phyloP scores from a whole-genome alignment of 305 asterid species.

The Fraxinus dipetala region DNA sequence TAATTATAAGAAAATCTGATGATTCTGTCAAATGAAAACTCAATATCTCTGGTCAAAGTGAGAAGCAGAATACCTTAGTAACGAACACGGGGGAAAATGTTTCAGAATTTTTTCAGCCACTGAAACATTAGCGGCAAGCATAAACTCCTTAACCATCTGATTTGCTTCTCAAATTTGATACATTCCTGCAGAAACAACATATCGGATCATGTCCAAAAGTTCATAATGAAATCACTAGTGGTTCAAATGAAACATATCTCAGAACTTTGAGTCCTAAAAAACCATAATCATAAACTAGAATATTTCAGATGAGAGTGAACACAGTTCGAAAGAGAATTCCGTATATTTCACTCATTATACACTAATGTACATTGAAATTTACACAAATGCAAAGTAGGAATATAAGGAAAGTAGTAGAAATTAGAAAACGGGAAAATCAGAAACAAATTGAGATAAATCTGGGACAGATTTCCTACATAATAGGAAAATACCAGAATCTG shows the following conservation, averaged over 20 bases:
- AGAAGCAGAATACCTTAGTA: conserved; percentile 55
- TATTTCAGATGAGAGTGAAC: not conserved
- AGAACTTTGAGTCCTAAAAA: conserved; percentile 2
- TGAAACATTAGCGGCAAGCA: conserved; percentile 98
- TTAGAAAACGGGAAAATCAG: not conserved
- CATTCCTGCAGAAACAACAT: conserved; percentile 65
- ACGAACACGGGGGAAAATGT: conserved; percentile 70
- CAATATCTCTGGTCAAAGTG: conserved; percentile 21
- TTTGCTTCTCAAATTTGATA: conserved; percentile 98
- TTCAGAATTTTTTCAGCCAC: conserved; percentile 88
- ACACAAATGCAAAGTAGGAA: not conserved
- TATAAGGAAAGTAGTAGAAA: not conserved
- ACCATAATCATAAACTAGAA: not conserved
- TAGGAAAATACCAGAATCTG: not conserved
- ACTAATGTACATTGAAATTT: not conserved
- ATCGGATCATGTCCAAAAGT: conserved; percentile 17
- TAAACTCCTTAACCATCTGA: conserved; percentile 99
- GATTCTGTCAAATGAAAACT: conserved; percentile 4
- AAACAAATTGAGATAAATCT: not conserved
- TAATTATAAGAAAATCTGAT: conserved; percentile 9
- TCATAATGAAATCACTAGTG: conserved; percentile 3
- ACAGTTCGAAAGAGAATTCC: not conserved
- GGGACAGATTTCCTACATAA: not conserved
- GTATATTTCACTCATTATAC: not conserved
- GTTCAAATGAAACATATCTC: not conserved